Evolutionary conservation across 1,284 basidiomycete genomes (phyloP).

Genomic region (Takashimella tepidaria): DNA sequence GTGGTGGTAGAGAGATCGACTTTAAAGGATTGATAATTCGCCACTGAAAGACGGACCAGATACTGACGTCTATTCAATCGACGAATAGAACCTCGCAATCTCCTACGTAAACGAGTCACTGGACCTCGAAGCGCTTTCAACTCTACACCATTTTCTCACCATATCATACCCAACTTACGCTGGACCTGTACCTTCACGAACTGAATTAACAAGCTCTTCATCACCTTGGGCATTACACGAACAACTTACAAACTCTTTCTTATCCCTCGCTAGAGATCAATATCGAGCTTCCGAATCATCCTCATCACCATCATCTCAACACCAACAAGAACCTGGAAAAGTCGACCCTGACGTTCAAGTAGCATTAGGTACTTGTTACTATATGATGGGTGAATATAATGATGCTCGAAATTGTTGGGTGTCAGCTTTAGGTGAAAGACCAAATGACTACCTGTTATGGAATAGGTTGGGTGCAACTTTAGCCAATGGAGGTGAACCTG

Average conservation of each 20-base stretch:
- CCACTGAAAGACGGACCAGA: no score
- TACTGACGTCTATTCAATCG: neutral
- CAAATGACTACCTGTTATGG: slow-evolving; percentile 91
- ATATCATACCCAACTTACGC: slow-evolving; percentile 65
- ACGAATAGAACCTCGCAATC: slow-evolving; percentile 91
- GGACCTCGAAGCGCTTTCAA: slow-evolving; percentile 80
- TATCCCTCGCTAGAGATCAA: slow-evolving; percentile 75
- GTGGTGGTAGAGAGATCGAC: neutral
- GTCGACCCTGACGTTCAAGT: slow-evolving; percentile 93
- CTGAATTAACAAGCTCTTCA: slow-evolving; percentile 29
- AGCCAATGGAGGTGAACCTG: slow-evolving; percentile 90
- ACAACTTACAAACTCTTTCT: slow-evolving; percentile 74
- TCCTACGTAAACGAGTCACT: slow-evolving; percentile 95
- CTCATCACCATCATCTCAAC: slow-evolving; percentile 71
- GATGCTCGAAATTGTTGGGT: slow-evolving; percentile 78
- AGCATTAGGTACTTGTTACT: slow-evolving; percentile 88
- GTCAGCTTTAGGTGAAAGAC: slow-evolving; percentile 70
- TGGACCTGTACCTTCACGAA: slow-evolving; percentile 25
- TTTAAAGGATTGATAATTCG: neutral
- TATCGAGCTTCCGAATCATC: slow-evolving; percentile 70
- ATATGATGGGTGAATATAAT: slow-evolving; percentile 55
- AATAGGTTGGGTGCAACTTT: slow-evolving; percentile 92
- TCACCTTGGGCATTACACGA: slow-evolving; percentile 82
- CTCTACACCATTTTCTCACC: slow-evolving; percentile 80
- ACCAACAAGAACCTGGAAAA: slow-evolving; percentile 59